Evolutionary conservation across 331 rosid species (phyloP).

Genomic region (Prunus yedoensis): DNA sequence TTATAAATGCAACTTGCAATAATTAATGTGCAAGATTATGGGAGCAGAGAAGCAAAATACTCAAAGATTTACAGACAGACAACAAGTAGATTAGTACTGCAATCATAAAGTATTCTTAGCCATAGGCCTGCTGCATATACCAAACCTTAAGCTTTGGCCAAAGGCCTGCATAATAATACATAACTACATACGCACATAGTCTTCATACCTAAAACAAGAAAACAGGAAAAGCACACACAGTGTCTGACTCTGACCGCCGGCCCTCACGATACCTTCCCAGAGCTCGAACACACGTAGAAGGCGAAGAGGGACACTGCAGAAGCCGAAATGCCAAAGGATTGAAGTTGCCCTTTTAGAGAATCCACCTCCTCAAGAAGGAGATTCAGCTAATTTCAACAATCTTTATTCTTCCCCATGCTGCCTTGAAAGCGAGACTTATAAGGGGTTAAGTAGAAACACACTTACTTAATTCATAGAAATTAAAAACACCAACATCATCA

Average conservation of each 20-base stretch:
- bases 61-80: neutral
- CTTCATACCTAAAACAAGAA: constrained; percentile 5
- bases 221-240: constrained; percentile 8
- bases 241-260: constrained; percentile 3
- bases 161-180: constrained; percentile 22
- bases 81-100: neutral
- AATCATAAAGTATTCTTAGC: neutral
- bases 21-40: too few relatives aligned
- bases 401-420: constrained; percentile 23
- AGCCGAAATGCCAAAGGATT: constrained; percentile 86
- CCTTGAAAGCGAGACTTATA: neutral
- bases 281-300: constrained; percentile 21
- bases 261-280: constrained; percentile 26
- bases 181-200: neutral
- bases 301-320: constrained; percentile 29
- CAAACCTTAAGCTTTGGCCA: constrained; percentile 19
- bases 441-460: constrained; percentile 3
- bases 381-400: constrained; percentile 35
- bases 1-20: too few relatives aligned
- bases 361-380: constrained; percentile 43
- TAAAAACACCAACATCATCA: constrained; percentile 8
- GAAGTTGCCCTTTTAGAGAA: constrained; percentile 85
- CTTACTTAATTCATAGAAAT: neutral
- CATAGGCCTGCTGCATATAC: neutral
- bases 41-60: neutral